These are phyloP conservation scores for Oenanthe sinensis DNA, from an alignment of 129 eudicot species.

Conservation along the genomic window DNA sequence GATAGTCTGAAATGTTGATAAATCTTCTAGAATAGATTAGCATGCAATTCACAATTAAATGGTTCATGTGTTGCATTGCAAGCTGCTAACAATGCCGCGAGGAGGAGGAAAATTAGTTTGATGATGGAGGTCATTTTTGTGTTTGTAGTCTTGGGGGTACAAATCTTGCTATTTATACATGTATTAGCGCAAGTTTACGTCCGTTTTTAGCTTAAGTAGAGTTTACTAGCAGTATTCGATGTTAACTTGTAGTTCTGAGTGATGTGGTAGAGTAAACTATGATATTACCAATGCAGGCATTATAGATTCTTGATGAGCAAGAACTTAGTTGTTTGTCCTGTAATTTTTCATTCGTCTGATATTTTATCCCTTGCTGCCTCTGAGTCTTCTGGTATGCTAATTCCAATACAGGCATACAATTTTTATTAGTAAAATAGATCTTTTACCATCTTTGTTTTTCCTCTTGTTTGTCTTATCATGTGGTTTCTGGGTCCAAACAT, in stretches of 20 bases:
- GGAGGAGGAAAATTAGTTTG: not conserved
- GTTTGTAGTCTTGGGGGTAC: not conserved
- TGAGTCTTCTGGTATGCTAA: not conserved
- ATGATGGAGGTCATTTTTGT: not conserved
- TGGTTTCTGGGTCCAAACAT: not conserved
- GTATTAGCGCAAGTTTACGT: not conserved
- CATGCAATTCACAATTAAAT: conserved; percentile 17
- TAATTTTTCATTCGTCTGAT: not conserved
- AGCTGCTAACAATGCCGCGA: not conserved
- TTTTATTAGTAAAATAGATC: not conserved
- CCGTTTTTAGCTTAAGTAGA: not conserved
- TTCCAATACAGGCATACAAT: not conserved
- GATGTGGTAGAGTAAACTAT: not conserved
- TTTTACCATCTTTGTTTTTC: not conserved
- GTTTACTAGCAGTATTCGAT: not conserved
- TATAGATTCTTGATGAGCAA: not conserved
- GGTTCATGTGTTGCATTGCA: conserved; percentile 13
- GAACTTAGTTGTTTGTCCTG: not conserved
- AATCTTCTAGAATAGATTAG: conserved; percentile 4
- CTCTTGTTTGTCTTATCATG: not conserved
- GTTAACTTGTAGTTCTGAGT: not conserved
- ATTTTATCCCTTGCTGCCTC: not conserved
- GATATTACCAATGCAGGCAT: not conserved
- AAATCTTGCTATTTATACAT: not conserved
- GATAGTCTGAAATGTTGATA: conserved; percentile 4